phyloP scores from a whole-genome alignment of 2,329 filamentous ascomycete species.

The Stemphylium vesicarium region DNA sequence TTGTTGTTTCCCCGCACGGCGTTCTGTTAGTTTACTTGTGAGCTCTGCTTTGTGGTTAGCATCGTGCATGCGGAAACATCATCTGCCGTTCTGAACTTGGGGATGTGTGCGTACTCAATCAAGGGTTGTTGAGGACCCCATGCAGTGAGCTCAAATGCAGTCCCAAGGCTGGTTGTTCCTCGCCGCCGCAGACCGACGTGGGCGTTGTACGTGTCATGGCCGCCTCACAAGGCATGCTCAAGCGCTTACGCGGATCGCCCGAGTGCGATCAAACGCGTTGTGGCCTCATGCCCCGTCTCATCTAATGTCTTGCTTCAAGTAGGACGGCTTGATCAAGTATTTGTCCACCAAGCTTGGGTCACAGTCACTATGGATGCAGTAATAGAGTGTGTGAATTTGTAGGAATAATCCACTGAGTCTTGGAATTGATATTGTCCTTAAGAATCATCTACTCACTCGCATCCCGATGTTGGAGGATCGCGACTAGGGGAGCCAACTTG shows the following conservation, averaged over 20 bases:
- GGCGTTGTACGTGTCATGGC: background rate
- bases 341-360: background rate
- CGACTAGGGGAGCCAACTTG: background rate
- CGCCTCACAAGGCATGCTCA: background rate
- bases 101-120: too few species aligned
- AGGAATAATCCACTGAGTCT: background rate
- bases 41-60: background rate
- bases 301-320: background rate
- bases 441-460: background rate
- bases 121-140: background rate
- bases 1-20: background rate
- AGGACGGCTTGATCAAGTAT: background rate
- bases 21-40: too few species aligned
- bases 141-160: background rate
- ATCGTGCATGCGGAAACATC: background rate
- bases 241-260: conserved; percentile 3
- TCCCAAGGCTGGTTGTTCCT: background rate
- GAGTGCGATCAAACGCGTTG: background rate
- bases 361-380: background rate
- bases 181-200: background rate
- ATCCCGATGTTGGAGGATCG: background rate
- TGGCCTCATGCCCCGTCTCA: background rate
- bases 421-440: background rate
- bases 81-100: background rate
- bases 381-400: background rate